Evolutionary conservation across 345 rosid species (phyloP).

Genomic region (Erucastrum elatum): DNA sequence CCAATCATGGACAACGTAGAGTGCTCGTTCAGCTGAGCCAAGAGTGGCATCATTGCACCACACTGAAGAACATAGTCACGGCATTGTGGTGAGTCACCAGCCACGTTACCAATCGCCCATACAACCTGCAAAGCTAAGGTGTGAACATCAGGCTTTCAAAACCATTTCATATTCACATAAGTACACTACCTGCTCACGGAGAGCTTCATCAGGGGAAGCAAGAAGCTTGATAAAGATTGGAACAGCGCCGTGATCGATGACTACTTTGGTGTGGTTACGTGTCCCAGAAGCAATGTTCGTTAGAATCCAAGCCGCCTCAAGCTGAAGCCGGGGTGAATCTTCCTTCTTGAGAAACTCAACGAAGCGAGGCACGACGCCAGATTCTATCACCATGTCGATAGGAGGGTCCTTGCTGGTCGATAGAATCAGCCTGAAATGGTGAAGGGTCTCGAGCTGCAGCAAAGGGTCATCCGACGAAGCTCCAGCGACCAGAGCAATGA

Average conservation of each 20-base stretch:
- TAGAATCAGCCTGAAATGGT: conserved; percentile 46
- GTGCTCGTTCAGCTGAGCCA: conserved; percentile 52
- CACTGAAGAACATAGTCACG: conserved; percentile 58
- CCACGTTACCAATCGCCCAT: conserved; percentile 73
- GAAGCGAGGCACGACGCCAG: conserved; percentile 65
- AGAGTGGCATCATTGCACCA: conserved; percentile 55
- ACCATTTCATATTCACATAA: not conserved
- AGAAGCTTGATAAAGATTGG: conserved; percentile 64
- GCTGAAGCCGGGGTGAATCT: conserved; percentile 68
- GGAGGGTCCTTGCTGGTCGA: conserved; percentile 28
- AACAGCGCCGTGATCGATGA: conserved; percentile 63
- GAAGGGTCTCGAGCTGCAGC: conserved; percentile 47
- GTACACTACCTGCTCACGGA: conserved; percentile 66
- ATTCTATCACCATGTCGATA: conserved; percentile 53
- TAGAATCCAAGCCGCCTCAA: conserved; percentile 81
- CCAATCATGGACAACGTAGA: conserved; percentile 59
- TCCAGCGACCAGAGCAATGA: conserved; percentile 47
- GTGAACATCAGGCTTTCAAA: not conserved
- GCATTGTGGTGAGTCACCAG: conserved; percentile 58
- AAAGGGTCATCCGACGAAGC: conserved; percentile 44
- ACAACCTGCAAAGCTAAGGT: conserved; percentile 45
- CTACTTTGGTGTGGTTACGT: conserved; percentile 61
- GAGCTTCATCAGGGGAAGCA: conserved; percentile 59
- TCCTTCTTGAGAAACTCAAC: conserved; percentile 65
- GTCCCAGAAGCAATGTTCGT: conserved; percentile 77